Evolutionary conservation across 805 yeast species (phyloP).

Genomic region (Wickerhamomyces canadensis): DNA sequence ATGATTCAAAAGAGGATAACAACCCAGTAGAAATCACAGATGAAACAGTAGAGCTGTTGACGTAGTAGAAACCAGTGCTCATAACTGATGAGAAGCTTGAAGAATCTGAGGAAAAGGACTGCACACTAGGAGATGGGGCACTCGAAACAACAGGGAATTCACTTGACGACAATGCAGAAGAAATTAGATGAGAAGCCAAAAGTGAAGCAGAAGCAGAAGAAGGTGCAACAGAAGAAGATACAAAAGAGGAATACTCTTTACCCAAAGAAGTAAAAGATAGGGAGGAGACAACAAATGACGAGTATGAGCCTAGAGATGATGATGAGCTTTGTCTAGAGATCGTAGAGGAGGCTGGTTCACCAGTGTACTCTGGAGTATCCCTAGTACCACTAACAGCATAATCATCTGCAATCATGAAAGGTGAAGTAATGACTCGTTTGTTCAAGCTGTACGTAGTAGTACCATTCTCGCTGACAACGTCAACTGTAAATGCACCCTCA

Average conservation of each 20-base stretch:
- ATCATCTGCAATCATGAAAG: not conserved
- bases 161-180: too few relatives aligned
- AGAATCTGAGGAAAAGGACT: too few relatives aligned
- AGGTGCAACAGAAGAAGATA: not conserved
- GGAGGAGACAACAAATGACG: too few relatives aligned
- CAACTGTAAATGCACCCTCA: not conserved
- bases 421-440: not conserved
- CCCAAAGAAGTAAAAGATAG: not conserved
- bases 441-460: not conserved
- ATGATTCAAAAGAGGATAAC: too few relatives aligned
- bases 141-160: too few relatives aligned
- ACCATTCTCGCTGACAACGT: not conserved
- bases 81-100: too few relatives aligned
- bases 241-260: not conserved
- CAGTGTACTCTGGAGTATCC: not conserved
- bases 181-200: too few relatives aligned
- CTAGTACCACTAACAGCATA: not conserved
- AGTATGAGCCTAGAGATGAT: not conserved
- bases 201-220: too few relatives aligned
- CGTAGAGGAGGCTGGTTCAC: not conserved
- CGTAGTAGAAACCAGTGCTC: too few relatives aligned
- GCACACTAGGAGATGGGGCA: too few relatives aligned
- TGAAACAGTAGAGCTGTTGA: too few relatives aligned
- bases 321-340: not conserved
- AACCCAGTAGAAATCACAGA: too few relatives aligned